Base-by-base conservation (phyloP, 345 rosid genomes). In the Brassica carinata region DNA sequence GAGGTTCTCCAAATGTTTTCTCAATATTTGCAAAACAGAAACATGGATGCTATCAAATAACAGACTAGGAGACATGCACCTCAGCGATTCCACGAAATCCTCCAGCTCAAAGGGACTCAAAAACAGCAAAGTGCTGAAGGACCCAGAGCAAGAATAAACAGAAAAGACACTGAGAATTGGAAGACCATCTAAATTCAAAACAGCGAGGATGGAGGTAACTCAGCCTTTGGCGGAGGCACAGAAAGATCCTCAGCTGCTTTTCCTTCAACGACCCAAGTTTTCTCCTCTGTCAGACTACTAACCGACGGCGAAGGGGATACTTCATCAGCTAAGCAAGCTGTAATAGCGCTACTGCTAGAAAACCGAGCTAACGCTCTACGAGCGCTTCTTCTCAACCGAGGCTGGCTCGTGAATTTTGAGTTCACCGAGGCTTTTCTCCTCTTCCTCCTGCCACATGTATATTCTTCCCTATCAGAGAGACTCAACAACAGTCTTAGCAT, bases 31-130 rank as follows among this genome's bases (percentile, higher is more conserved):
- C 85, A 96, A 85, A 81, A 96, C 85, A 67, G 98, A 82, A 74
- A 92, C 90, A 80, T 96, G 97, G 80, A 92, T 88, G 86, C 85
- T 84, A 84, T 92, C 98, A 86, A 96, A 75, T 78, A 96, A 87
- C 64, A 88, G 72, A 85, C 75, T 85, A 36, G 90, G 85, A 73
- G 84, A 84, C 70, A 77, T 75, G 73, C 87, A 88, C 77, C 85
- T 90, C 83, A 96, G 67, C 14, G 96, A 90, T 45, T 85, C 86
- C 79, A 88, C 91, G 77, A 96, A 96, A 78, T 90, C 98, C 83
- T 88, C 91, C 88, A 93, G 81, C 87, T 88, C 92, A 85, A 96
- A 96, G 67, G 99, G 99, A 71, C 99, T 93, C 85, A 93, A 85
- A 82, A 89, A 93, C 79, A 96, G 83, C 61, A 92, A 79, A 33